Conservation (phyloP, 2,329 filamentous ascomycete genomes). For the Furcasterigmium furcatum region DNA sequence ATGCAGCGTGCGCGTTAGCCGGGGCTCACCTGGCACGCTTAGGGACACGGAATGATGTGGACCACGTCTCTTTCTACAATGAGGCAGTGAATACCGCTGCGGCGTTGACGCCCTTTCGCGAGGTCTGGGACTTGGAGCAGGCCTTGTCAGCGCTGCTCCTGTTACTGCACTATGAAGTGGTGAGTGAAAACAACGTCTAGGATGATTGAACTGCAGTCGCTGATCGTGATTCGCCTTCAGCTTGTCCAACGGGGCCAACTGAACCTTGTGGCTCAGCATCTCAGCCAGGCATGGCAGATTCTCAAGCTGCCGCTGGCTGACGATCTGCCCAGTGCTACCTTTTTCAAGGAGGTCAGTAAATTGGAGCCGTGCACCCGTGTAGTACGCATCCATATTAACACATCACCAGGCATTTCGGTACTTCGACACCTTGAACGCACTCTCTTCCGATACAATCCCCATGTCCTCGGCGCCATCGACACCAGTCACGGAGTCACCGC, state of each 20-base stretch:
- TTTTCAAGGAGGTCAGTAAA: slow-evolving; percentile 9
- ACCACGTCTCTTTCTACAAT: slow-evolving; percentile 8
- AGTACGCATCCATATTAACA: neutral
- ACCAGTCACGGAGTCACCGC: neutral
- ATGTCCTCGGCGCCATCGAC: slow-evolving; percentile 6
- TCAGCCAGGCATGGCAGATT: slow-evolving; percentile 9
- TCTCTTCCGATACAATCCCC: slow-evolving; percentile 5
- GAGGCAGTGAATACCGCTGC: slow-evolving; percentile 6
- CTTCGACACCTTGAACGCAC: slow-evolving; percentile 10
- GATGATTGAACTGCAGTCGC: neutral
- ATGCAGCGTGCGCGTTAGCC: slow-evolving; percentile 10
- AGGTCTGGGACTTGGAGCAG: slow-evolving; percentile 10
- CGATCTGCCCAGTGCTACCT: slow-evolving; percentile 5
- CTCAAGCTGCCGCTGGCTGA: slow-evolving; percentile 4
- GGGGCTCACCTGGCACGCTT: slow-evolving; percentile 9
- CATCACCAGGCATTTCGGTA: slow-evolving; percentile 8
- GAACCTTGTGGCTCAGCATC: slow-evolving; percentile 5
- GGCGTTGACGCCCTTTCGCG: slow-evolving; percentile 4
- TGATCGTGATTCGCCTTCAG: slow-evolving; percentile 1
- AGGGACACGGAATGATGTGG: slow-evolving; percentile 7
- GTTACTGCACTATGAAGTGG: slow-evolving; percentile 11
- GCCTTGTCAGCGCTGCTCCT: slow-evolving; percentile 8
- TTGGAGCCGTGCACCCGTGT: neutral
- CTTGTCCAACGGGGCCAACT: slow-evolving; percentile 7
- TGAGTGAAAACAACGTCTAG: neutral